Evolutionary conservation across 768 basidiomycete species (phyloP).

Genomic region (Tricholoma terreum): DNA sequence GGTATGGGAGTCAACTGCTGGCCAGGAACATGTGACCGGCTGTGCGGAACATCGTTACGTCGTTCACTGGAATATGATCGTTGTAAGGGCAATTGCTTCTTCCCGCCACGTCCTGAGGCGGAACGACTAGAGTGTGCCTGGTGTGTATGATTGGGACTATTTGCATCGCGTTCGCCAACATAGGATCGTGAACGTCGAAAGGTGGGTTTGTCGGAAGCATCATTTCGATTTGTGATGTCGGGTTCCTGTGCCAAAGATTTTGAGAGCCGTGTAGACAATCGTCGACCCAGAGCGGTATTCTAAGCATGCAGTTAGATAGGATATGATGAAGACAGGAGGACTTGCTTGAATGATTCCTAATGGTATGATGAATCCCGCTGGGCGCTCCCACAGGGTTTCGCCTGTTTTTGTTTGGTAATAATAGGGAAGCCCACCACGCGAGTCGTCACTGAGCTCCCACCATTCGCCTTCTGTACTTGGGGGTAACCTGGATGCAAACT

Average conservation of each 20-base stretch:
- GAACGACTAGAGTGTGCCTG: slow-evolving; percentile 32
- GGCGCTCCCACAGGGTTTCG: slow-evolving; percentile 92
- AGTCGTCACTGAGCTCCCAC: slow-evolving; percentile 92
- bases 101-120: slow-evolving; percentile 6
- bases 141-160: slow-evolving; percentile 18
- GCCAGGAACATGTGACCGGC: slow-evolving; percentile 30
- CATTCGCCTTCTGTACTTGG: slow-evolving; percentile 85
- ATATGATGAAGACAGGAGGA: slow-evolving; percentile 1
- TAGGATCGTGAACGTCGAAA: slow-evolving; percentile 37
- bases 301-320: slow-evolving; percentile 22
- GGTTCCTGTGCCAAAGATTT: slow-evolving; percentile 26
- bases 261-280: slow-evolving; percentile 53
- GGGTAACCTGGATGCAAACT: slow-evolving; percentile 56
- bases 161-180: slow-evolving; percentile 30
- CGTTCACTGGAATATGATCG: slow-evolving; percentile 30
- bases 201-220: slow-evolving; percentile 12
- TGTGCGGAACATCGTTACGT: slow-evolving; percentile 17
- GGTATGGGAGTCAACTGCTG: slow-evolving; percentile 62
- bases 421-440: slow-evolving; percentile 80
- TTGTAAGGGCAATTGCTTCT: slow-evolving; percentile 20
- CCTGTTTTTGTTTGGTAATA: slow-evolving; percentile 93
- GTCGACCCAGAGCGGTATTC: slow-evolving; percentile 72
- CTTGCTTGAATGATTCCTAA: slow-evolving; percentile 81
- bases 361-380: slow-evolving; percentile 86
- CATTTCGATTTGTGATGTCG: slow-evolving; percentile 2